These are phyloP conservation scores for Megacollybia marginata DNA, from an alignment of 768 basidiomycete species.

Conservation along the genomic window DNA sequence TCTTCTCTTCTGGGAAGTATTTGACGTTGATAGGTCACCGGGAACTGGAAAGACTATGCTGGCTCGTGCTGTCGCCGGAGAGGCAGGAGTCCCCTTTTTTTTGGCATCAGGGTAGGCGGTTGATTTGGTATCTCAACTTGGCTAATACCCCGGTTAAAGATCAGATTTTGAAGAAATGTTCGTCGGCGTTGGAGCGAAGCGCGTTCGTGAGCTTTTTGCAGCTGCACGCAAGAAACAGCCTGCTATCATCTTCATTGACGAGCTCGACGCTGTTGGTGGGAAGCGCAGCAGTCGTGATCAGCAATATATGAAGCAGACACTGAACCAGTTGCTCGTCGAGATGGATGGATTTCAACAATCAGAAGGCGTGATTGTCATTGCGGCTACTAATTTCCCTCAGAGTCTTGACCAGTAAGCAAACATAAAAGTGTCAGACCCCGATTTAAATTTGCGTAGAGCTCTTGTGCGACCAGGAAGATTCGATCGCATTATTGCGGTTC, in stretches of 20 bases:
- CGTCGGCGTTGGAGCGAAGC: slow-evolving; percentile 90
- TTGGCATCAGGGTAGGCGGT: slow-evolving; percentile 76
- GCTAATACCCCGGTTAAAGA: slow-evolving; percentile 24
- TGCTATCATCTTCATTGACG: slow-evolving; percentile 98
- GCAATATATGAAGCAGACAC: slow-evolving; percentile 87
- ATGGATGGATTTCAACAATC: slow-evolving; percentile 94
- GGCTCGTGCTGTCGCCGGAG: slow-evolving; percentile 95
- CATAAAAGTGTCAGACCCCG: not conserved
- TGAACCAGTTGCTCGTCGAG: slow-evolving; percentile 95
- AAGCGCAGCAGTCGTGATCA: slow-evolving; percentile 81
- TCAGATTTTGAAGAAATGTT: slow-evolving; percentile 99
- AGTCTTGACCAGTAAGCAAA: slow-evolving; percentile 75
- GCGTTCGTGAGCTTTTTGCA: slow-evolving; percentile 91
- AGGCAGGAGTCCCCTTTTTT: slow-evolving; percentile 96
- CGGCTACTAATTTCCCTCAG: slow-evolving; percentile 97
- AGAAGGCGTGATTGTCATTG: slow-evolving; percentile 93
- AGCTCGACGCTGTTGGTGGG: slow-evolving; percentile 89
- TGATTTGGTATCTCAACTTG: slow-evolving; percentile 3
- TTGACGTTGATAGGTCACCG: slow-evolving; percentile 41
- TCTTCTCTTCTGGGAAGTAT: not conserved
- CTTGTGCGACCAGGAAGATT: slow-evolving; percentile 95
- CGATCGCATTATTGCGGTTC: slow-evolving; percentile 87
- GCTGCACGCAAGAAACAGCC: slow-evolving; percentile 92
- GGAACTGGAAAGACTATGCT: slow-evolving; percentile 98
- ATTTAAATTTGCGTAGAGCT: slow-evolving; percentile 44